Conservation (phyloP, 805 yeast genomes). For the Kuraishia molischiana region DNA sequence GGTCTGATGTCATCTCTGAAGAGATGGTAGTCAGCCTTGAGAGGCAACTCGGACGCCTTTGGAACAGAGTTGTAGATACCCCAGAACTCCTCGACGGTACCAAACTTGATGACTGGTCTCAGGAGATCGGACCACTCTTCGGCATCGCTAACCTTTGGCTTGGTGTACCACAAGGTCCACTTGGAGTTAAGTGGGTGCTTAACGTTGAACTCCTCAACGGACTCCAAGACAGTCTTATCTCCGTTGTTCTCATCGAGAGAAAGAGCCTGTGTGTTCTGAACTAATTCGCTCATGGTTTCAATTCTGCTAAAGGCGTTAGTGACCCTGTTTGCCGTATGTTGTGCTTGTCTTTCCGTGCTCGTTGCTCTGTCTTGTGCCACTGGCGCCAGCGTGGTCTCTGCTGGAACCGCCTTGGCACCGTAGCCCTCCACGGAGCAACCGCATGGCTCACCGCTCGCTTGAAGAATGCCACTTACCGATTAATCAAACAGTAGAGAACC, state of each 20-base stretch:
- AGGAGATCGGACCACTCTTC: slow-evolving; percentile 91
- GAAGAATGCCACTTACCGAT: too few species aligned
- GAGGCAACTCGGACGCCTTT: slow-evolving; percentile 80
- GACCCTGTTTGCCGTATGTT: too few species aligned
- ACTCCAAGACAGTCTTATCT: slow-evolving; percentile 43
- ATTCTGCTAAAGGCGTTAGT: not conserved
- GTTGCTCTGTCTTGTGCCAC: too few species aligned
- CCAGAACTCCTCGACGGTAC: slow-evolving; percentile 98
- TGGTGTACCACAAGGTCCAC: slow-evolving; percentile 98
- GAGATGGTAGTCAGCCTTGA: slow-evolving; percentile 89
- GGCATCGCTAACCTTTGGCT: slow-evolving; percentile 69
- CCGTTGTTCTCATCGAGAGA: slow-evolving; percentile 22
- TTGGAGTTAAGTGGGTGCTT: slow-evolving; percentile 83
- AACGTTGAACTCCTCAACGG: slow-evolving; percentile 55
- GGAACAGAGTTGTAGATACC: slow-evolving; percentile 94
- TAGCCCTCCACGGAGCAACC: too few species aligned
- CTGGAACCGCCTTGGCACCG: too few species aligned
- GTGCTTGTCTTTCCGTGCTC: too few species aligned
- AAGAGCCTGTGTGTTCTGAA: slow-evolving; percentile 22
- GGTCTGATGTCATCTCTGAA: slow-evolving; percentile 93
- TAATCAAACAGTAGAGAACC: too few species aligned
- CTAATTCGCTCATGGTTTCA: slow-evolving; percentile 12
- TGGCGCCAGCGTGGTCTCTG: too few species aligned
- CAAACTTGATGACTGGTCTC: slow-evolving; percentile 85
- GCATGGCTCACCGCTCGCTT: too few species aligned